These are phyloP conservation scores for Zalaria sp. DNA, from an alignment of 2,329 filamentous ascomycete species.

Conservation along the genomic window DNA sequence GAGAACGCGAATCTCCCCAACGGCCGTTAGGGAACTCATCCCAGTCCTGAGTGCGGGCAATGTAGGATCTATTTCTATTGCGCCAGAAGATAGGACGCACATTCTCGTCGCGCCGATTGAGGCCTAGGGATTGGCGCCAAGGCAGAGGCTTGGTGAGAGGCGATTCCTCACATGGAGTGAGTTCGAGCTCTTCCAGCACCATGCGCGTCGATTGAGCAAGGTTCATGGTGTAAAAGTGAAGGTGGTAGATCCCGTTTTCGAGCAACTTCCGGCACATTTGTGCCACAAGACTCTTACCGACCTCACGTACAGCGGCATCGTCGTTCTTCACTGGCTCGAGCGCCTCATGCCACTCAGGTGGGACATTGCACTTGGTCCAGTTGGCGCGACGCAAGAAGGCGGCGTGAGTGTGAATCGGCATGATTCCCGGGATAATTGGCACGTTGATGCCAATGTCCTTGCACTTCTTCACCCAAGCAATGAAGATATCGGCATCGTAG, in stretches of 20 bases:
- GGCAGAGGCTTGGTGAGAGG: slow-evolving; percentile 82
- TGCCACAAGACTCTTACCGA: slow-evolving; percentile 75
- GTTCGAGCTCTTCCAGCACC: slow-evolving; percentile 77
- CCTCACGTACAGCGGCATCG: slow-evolving; percentile 78
- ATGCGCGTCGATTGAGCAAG: slow-evolving; percentile 85
- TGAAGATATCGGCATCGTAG: slow-evolving; percentile 92
- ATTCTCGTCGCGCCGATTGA: slow-evolving; percentile 82
- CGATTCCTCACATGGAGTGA: slow-evolving; percentile 63
- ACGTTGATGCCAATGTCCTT: slow-evolving; percentile 71
- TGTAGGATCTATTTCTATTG: slow-evolving; percentile 90
- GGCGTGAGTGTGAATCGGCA: slow-evolving; percentile 90
- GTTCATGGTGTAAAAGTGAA: slow-evolving; percentile 99
- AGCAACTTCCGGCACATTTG: slow-evolving; percentile 82
- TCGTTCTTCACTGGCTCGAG: slow-evolving; percentile 95
- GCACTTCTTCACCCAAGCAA: slow-evolving; percentile 78
- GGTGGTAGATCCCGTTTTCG: slow-evolving; percentile 61
- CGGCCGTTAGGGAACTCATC: slow-evolving; percentile 97
- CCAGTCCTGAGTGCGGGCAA: slow-evolving; percentile 93
- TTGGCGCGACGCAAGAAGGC: slow-evolving; percentile 81
- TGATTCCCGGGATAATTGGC: slow-evolving; percentile 75
- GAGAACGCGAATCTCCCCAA: slow-evolving; percentile 94
- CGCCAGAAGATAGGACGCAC: slow-evolving; percentile 98
- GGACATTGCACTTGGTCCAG: slow-evolving; percentile 80
- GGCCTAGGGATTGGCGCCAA: slow-evolving; percentile 86
- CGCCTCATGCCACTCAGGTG: slow-evolving; percentile 62